A percentile compares a stretch with the other conserved stretches of the same genome.
phyloP scores from a whole-genome alignment of 768 basidiomycete genomes.

The Asterophora parasitica region DNA sequence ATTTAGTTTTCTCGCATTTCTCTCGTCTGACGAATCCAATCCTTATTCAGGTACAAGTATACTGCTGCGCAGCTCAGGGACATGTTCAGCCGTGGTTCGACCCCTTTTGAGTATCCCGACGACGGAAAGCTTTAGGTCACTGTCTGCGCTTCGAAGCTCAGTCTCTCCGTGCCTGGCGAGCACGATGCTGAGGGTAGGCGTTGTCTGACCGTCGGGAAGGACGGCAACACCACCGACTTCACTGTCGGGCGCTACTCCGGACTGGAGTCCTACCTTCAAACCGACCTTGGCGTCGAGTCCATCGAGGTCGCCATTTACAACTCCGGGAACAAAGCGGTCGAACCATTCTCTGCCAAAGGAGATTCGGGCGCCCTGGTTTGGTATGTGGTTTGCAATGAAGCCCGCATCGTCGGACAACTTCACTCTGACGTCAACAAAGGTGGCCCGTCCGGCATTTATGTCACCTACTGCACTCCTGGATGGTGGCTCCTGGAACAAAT shows the following conservation, averaged over 20 bases:
- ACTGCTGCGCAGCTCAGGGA: constrained; percentile 5
- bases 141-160: constrained; percentile 24
- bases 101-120: constrained; percentile 24
- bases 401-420: constrained; percentile 24
- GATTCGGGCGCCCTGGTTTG: constrained; percentile 29
- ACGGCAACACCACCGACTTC: constrained; percentile 23
- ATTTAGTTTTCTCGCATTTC: constrained; percentile 10
- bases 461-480: constrained; percentile 27
- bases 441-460: constrained; percentile 22
- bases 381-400: constrained; percentile 13
- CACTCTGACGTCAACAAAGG: constrained; percentile 25
- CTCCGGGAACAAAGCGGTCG: constrained; percentile 13
- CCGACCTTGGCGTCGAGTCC: constrained; percentile 10
- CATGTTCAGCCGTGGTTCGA: constrained; percentile 15
- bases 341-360: constrained; percentile 25
- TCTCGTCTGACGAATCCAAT: constrained; percentile 21
- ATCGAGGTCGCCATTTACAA: constrained; percentile 26
- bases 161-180: constrained; percentile 17
- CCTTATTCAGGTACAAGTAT: constrained; percentile 15
- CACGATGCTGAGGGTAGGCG: constrained; percentile 21
- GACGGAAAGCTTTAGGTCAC: constrained; percentile 22
- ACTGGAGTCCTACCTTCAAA: constrained; percentile 23
- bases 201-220: constrained; percentile 32
- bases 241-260: constrained; percentile 27
- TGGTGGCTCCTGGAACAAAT: constrained; percentile 24